Evolutionary conservation across 2,329 filamentous ascomycete species (phyloP), one percentile per base, ranked within the genome.

Genomic region (Cordyceps tenuipes): DNA sequence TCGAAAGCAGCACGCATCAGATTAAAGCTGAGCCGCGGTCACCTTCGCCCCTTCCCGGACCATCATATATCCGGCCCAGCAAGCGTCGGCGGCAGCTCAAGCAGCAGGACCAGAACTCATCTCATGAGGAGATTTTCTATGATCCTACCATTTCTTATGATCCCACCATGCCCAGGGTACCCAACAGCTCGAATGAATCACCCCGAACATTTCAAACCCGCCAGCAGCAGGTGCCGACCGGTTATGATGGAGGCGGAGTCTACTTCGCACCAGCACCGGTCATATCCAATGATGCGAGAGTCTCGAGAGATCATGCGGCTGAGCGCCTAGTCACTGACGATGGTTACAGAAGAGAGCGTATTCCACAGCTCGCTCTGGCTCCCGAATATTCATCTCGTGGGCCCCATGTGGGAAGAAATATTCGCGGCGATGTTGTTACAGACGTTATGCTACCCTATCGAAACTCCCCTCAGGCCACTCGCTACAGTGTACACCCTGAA

Each of bases 1-100:
- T 72, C 47, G 76, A 78, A n/a, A 57, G 19, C 56, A 71, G 70
- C 43, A 78, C 77, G 39, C 81, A 83, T 10, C 78, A 79, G 63
- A 85, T 88, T 66, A 88, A 88, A 67, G 73, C 79, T 26, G 85
- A 88, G 68, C 85, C 85, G n/a, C 78, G 76, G 52, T 88, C 85
- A 2, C 80, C 82, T 1, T 87, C 84, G 7, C 84, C 83, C 9
- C 70, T 85, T 55, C 74, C 74, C 62, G 78, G 78, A 19, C 78
- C 78, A 21, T 75, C 80, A n/a, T 77, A 79, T 62, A 70, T 77
- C 36, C 78, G 82, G 53, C 80, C 84, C 10, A 75, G 74, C 64
- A 87, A 87, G 68, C 79, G 84, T 55, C 78, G 79, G 66, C 78
- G 79, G 63, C 77, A 82, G 50, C 70, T 72, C 31, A 71, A 75